Conservation (phyloP, 2,329 filamentous ascomycete genomes). For the Dothideomycetes sp. region DNA sequence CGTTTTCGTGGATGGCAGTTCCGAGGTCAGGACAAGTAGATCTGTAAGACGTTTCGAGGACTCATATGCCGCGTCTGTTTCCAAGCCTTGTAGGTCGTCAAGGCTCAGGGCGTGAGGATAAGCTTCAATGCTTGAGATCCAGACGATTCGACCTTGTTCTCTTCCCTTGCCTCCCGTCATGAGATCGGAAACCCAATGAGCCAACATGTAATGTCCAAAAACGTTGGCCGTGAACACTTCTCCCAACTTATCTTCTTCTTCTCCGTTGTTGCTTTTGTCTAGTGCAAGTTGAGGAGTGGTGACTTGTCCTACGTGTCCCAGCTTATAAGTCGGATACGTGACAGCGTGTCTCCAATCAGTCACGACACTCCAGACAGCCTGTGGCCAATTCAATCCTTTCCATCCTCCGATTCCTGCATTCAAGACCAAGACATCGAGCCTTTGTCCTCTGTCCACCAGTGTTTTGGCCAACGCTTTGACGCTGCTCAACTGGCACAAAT, state of each 20-base stretch:
- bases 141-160: constrained; percentile 59
- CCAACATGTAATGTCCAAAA: constrained; percentile 89
- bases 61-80: constrained; percentile 62
- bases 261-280: constrained; percentile 13
- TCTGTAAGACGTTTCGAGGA: constrained; percentile 82
- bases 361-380: constrained; percentile 47
- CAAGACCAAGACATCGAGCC: constrained; percentile 69
- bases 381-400: constrained; percentile 64
- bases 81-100: constrained; percentile 68
- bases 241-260: constrained; percentile 44
- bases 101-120: constrained; percentile 47
- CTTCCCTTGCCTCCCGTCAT: constrained; percentile 43
- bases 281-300: constrained; percentile 45
- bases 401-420: constrained; percentile 88
- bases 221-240: constrained; percentile 85
- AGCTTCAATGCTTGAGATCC: constrained; percentile 77
- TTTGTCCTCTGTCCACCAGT: constrained; percentile 50
- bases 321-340: constrained; percentile 73
- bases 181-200: constrained; percentile 68
- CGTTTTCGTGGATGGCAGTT: constrained; percentile 53
- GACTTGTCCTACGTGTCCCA: constrained; percentile 47
- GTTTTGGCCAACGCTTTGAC: constrained; percentile 45
- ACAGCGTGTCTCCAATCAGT: constrained; percentile 57
- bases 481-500: constrained; percentile 47
- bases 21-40: constrained; percentile 63